phyloP scores from a whole-genome alignment of 306 rosid species.

The Fragaria ananassa region DNA sequence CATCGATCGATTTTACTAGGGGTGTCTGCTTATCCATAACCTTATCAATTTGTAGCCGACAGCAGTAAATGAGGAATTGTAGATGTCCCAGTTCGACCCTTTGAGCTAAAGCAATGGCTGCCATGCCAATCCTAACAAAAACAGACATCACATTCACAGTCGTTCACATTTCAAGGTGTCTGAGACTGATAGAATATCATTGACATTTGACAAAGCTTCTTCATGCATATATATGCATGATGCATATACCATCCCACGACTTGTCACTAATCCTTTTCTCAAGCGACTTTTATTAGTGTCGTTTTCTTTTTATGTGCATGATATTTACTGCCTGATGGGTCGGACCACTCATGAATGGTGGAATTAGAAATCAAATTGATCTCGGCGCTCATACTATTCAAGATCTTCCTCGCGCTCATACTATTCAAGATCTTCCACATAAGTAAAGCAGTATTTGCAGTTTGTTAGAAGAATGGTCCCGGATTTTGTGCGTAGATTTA shows the following conservation, averaged over 20 bases:
- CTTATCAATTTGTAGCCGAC: slow-evolving; percentile 10
- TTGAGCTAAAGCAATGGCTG: slow-evolving; percentile 10
- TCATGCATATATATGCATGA: background rate
- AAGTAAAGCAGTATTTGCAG: background rate
- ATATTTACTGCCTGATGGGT: background rate
- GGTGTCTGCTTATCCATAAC: slow-evolving; percentile 12
- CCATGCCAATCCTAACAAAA: background rate
- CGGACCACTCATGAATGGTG: background rate
- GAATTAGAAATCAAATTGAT: background rate
- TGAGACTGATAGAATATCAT: slow-evolving; percentile 1
- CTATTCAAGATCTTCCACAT: background rate
- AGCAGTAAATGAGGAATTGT: slow-evolving; percentile 11
- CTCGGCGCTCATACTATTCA: background rate
- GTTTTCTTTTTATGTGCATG: background rate
- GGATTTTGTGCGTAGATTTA: too few relatives aligned
- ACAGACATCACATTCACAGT: background rate
- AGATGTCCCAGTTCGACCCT: slow-evolving; percentile 7
- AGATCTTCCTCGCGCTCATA: background rate
- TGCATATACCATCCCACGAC: background rate
- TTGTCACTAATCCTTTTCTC: background rate
- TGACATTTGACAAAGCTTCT: background rate
- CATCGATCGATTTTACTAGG: background rate
- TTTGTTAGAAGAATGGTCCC: too few relatives aligned
- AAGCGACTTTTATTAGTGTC: background rate
- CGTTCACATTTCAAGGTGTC: background rate